A percentile compares a stretch with the other conserved stretches of the same genome.
These are phyloP conservation scores for Aspergillus sp. DNA, from an alignment of 2,329 filamentous ascomycete genomes.

Conservation along the genomic window DNA sequence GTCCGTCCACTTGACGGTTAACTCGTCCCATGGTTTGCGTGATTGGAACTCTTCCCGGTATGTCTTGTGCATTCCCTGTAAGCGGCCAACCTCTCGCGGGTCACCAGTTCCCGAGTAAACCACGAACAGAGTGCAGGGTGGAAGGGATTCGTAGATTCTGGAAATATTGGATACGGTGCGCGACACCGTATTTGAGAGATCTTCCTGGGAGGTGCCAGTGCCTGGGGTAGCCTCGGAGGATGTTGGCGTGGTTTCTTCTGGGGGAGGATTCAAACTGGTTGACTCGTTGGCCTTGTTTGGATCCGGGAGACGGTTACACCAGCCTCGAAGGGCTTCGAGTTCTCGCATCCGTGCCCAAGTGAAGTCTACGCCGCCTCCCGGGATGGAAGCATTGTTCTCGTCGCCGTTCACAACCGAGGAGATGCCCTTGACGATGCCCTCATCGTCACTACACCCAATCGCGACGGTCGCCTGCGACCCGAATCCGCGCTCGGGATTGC, in stretches of 20 bases:
- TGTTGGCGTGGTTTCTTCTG: slow-evolving; percentile 19
- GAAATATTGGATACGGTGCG: slow-evolving; percentile 49
- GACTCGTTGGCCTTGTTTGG: slow-evolving; percentile 41
- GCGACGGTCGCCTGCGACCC: slow-evolving; percentile 52
- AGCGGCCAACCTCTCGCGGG: slow-evolving; percentile 51
- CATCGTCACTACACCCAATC: slow-evolving; percentile 55
- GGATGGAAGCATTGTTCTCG: slow-evolving; percentile 38
- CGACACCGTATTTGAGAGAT: slow-evolving; percentile 44
- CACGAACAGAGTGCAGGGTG: slow-evolving; percentile 56
- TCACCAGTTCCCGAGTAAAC: slow-evolving; percentile 63
- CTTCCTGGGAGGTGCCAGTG: slow-evolving; percentile 7
- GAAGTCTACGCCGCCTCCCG: slow-evolving; percentile 54
- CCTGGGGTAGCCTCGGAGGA: slow-evolving; percentile 5
- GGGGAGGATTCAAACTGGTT: slow-evolving; percentile 18
- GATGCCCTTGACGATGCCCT: slow-evolving; percentile 54
- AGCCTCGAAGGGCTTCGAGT: slow-evolving; percentile 56
- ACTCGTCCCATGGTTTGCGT: slow-evolving; percentile 58
- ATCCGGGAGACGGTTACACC: slow-evolving; percentile 50
- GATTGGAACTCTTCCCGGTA: slow-evolving; percentile 55
- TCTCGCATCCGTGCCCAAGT: slow-evolving; percentile 60
- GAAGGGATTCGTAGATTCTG: slow-evolving; percentile 52
- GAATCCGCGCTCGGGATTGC: slow-evolving; percentile 63
- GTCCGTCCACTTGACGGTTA: slow-evolving; percentile 62
- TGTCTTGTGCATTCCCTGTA: slow-evolving; percentile 53
- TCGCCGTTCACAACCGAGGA: slow-evolving; percentile 49